Evolutionary conservation across 768 basidiomycete genomes (phyloP), one percentile per base, ranked within the genome.

Genomic region (Naganishia kalamii): DNA sequence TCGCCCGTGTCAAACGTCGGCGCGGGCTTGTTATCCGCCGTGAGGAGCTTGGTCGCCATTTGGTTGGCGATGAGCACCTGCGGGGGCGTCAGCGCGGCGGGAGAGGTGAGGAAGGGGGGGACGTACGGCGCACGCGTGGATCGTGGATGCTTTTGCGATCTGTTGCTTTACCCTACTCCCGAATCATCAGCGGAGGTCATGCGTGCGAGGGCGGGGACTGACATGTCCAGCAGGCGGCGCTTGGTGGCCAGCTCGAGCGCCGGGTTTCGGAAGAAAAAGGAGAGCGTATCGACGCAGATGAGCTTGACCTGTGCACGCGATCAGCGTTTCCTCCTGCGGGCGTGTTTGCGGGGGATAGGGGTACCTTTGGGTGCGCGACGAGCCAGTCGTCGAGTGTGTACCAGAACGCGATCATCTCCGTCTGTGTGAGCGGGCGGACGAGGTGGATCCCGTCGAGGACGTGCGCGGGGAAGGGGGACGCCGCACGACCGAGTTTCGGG

Each of bases 201-300:
- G 23, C 4, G 15, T 19, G 21, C 4, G 21, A 43, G 25, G 23
- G 59, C 10, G 0, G 46, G 29, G 25, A 47, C 76, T 70, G 41
- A 75, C 74, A 74, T 41, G 13, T 76, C 75, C 70, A 75, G 72
- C 23, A 71, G 51, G 23, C 73, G 62, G 17, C 68, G 57, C 50
- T 70, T 61, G 0, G 65, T 63, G 12, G 29, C 57, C 40, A 68
- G 54, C 17, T 74, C 74, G 30, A 75, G 37, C 8, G 62, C 41
- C 10, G 77, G 77, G 27, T 76, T 73, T 2, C 77, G 66, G 54
- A 78, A 74, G 59, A 76, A 75, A 63, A 50, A 75, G 32, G 75
- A 76, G 33, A 78, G 60, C 1, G 73, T 75, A 60, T 78, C 77
- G 40, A 78, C 71, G 21, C 75, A 61, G 3, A 78, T 64, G n/a